Base-by-base conservation (phyloP, 495 filamentous ascomycete species). In the Penicillium soppii region DNA sequence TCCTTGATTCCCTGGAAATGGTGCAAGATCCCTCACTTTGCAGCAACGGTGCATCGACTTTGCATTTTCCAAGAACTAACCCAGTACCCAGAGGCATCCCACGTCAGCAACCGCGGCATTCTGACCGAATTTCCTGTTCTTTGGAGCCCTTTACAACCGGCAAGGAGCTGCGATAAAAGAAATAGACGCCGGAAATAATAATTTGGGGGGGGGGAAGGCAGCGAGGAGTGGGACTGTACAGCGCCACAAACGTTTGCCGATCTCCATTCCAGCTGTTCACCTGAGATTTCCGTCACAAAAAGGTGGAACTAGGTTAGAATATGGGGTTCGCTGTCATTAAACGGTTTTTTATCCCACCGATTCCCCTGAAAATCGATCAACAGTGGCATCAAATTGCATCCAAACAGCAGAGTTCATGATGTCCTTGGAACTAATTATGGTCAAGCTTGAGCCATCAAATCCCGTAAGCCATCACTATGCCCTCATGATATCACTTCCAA, bases 191-290 rank as follows among this genome's bases (percentile, higher is more conserved):
- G n/a, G n/a, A n/a, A n/a, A n/a, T n/a, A n/a, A n/a, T n/a, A n/a
- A n/a, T n/a, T n/a, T n/a, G n/a, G n/a, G n/a, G n/a, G n/a, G n/a
- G 3, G 29, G 13, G 29, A 12, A 49, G 47, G 47, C 36, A 49
- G 38, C 47, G 17, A 20, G n/a, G n/a, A n/a, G 26, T 41, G 27
- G 37, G 35, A 13, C 37, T 40, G 37, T 22, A 33, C 27, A 46
- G 29, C 33, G 32, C 21, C 44, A 16, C 44, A 38, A 27, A 26
- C 43, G 32, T 22, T 16, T 27, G 44, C 32, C 33, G 44, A 38
- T 38, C 44, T 25, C 15, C 5, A 37, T 38, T 29, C 23, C 23
- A 13, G 7, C 17, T 38, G 20, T 23, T 30, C 2, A 6, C 25
- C 15, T 25, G 6, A 12, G 29, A 7, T 32, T 32, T 32, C 12